These are phyloP conservation scores for Durusdinium trenchii DNA, from an alignment of 73 alveolate genomes.

Conservation along the genomic window DNA sequence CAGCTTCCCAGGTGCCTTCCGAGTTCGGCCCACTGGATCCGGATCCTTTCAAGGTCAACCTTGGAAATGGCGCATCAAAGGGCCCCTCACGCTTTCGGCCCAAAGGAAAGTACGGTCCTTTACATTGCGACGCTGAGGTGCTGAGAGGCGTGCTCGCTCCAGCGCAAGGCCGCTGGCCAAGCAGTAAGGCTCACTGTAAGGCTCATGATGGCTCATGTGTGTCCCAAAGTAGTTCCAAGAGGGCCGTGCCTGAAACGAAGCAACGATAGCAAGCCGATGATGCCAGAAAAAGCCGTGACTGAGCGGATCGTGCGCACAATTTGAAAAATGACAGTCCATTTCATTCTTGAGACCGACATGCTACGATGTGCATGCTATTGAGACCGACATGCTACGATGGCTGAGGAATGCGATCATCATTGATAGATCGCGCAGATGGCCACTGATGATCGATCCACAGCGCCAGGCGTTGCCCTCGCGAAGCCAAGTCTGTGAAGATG, in stretches of 20 bases:
- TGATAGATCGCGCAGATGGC: slow-evolving; percentile 97
- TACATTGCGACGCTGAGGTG: not conserved
- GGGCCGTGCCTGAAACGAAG: no score
- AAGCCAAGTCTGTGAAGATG: not conserved
- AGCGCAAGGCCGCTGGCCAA: no score
- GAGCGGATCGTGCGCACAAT: no score
- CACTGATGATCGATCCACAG: slow-evolving; percentile 99
- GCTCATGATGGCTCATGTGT: no score
- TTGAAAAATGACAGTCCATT: no score
- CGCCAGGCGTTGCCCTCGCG: slow-evolving; percentile 47
- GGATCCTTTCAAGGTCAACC: slow-evolving; percentile 65
- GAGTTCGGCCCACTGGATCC: not conserved
- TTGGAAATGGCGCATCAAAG: slow-evolving; percentile 77
- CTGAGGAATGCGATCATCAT: slow-evolving; percentile 97
- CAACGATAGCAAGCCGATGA: no score
- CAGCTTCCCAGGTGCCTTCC: slow-evolving; percentile 28
- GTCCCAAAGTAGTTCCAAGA: no score
- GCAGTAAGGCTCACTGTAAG: no score
- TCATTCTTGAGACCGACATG: no score
- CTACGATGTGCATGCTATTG: no score
- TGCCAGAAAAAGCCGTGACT: no score
- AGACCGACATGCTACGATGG: not conserved
- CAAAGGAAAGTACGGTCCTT: slow-evolving; percentile 23
- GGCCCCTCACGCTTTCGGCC: slow-evolving; percentile 69
- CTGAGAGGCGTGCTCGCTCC: no score